Percentiles rank a stretch among this genome's conserved stretches.
phyloP scores from a whole-genome alignment of 2,329 filamentous ascomycete genomes.

The Aureobasidium sp. region DNA sequence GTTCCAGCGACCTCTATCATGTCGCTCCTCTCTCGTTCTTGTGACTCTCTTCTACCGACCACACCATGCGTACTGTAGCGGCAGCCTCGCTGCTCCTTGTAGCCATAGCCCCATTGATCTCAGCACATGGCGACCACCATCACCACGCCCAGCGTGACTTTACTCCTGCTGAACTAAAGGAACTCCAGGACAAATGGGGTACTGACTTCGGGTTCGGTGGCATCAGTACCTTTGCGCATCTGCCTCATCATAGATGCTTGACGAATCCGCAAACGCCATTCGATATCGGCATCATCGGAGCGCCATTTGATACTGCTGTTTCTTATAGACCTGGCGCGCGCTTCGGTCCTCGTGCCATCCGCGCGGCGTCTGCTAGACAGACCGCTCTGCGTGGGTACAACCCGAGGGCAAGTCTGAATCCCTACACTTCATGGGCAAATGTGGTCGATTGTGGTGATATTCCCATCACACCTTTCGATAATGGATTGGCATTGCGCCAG shows the following conservation, averaged over 20 bases:
- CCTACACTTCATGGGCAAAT: constrained; percentile 69
- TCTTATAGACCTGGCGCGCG: constrained; percentile 47
- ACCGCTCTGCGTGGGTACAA: constrained; percentile 70
- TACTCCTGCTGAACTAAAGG: constrained; percentile 14
- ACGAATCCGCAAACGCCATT: constrained; percentile 34
- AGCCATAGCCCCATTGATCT: background rate
- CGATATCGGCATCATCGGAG: constrained; percentile 44
- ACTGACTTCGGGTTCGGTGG: constrained; percentile 24
- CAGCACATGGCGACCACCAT: constrained; percentile 13
- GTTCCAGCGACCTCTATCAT: background rate
- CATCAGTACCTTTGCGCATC: constrained; percentile 36
- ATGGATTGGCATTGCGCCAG: constrained; percentile 69
- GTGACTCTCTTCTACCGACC: background rate
- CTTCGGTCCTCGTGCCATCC: constrained; percentile 82
- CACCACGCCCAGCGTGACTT: constrained; percentile 16
- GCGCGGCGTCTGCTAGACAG: constrained; percentile 74
- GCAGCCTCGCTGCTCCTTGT: background rate
- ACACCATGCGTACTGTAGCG: background rate
- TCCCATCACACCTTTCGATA: constrained; percentile 79
- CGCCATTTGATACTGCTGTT: constrained; percentile 44
- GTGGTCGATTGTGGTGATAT: constrained; percentile 89
- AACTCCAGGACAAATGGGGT: constrained; percentile 19
- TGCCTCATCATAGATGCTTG: constrained; percentile 42
- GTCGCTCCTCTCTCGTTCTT: background rate
- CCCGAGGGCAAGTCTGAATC: constrained; percentile 72